phyloP scores from a whole-genome alignment of 495 filamentous ascomycete genomes.

The Bathelium albidoporum region DNA sequence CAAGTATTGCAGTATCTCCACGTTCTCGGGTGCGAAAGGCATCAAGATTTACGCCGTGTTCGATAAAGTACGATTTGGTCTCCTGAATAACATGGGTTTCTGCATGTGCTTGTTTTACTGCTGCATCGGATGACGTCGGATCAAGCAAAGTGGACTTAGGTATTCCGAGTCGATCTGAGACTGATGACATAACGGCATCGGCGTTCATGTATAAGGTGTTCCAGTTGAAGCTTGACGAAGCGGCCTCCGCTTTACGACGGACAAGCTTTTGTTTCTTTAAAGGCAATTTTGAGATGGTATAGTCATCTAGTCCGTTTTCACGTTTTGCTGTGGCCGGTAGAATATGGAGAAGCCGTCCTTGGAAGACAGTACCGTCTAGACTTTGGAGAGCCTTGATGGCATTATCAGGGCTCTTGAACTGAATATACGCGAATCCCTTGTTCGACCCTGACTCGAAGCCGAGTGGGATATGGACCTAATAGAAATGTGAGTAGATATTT shows the following conservation, averaged over 20 bases:
- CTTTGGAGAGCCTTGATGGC: slow-evolving; percentile 67
- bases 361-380: slow-evolving; percentile 73
- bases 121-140: slow-evolving; percentile 85
- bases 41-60: slow-evolving; percentile 81
- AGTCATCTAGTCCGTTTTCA: slow-evolving; percentile 74
- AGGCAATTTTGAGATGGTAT: slow-evolving; percentile 74
- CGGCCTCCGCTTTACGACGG: slow-evolving; percentile 66
- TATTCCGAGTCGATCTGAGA: slow-evolving; percentile 76
- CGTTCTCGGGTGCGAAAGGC: slow-evolving; percentile 75
- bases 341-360: slow-evolving; percentile 84
- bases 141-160: slow-evolving; percentile 85
- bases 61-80: slow-evolving; percentile 78
- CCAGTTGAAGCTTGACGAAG: slow-evolving; percentile 79
- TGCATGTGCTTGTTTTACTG: slow-evolving; percentile 91
- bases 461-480: slow-evolving; percentile 70
- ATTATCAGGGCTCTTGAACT: slow-evolving; percentile 55
- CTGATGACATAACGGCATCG: slow-evolving; percentile 87
- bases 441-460: slow-evolving; percentile 51
- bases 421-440: slow-evolving; percentile 86
- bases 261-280: slow-evolving; percentile 89
- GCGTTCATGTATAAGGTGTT: slow-evolving; percentile 97
- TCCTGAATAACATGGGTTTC: slow-evolving; percentile 96
- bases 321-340: slow-evolving; percentile 71
- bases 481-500: not conserved
- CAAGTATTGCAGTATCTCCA: slow-evolving; percentile 77